Evolutionary conservation across 1,139 yeast genomes (phyloP), one percentile per base, ranked within the genome.

Genomic region (Eremothecium cymbalariae): DNA sequence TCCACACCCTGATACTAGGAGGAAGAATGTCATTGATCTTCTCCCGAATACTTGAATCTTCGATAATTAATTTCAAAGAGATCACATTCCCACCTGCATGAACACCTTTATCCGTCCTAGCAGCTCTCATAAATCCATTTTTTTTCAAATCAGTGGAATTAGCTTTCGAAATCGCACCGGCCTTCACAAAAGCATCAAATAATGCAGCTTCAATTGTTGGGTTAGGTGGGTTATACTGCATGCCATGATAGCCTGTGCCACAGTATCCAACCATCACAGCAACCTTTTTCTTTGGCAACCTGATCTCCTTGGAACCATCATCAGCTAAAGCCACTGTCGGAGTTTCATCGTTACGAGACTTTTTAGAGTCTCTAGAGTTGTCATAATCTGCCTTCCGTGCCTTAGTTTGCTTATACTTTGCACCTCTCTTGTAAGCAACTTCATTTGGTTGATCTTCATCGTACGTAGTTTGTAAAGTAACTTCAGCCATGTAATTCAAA

Each of bases 51-150:
- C 82, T 80, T n/a, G 70, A 72, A 51, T 88, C 97, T 55, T 88
- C 96, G 39, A 88, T 72, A 50, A 88, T 86, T 66, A 90, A 65
- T 56, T 90, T 90, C 50, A 85, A 67, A 6, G 95, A 82, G 28
- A 93, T 75, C 19, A 90, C 86, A 55, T 90, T 59, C 18, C 98
- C 97, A 4, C 97, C 97, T 17, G 99, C 98, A 60, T 90, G 99
- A 11, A 90, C 99, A 42, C 98, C 99, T 60, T 90, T 93, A 58
- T 90, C 99, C 4, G 99, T 90, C 60, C 98, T 71, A 3, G 98
- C 98, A 30, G 97, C 95, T 51, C 99, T 73, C 83, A 84, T 81
- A 51, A 93, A 83, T 0, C 93, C 88, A 37, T 79, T 77, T 55
- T 90, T 90, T 56, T 84, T 86, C 47, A 93, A 74, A 57, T 90